A percentile compares a stretch with the other conserved stretches of the same genome.
phyloP scores from a whole-genome alignment of 306 rosid species.

The Quercus gilva region DNA sequence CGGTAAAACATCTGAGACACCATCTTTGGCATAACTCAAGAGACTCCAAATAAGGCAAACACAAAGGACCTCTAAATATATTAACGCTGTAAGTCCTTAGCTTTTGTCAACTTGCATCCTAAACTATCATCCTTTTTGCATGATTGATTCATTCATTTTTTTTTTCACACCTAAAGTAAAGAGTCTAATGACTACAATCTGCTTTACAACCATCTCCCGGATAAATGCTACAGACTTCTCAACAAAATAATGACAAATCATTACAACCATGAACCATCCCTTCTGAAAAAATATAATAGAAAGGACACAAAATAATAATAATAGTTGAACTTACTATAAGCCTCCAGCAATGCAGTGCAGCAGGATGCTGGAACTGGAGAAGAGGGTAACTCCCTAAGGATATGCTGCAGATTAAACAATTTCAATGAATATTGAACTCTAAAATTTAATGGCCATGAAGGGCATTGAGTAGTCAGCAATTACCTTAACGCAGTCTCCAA shows the following conservation, averaged over 20 bases:
- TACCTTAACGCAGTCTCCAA: slow-evolving; percentile 99
- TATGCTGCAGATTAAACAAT: slow-evolving; percentile 67
- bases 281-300: slow-evolving; percentile 11
- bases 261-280: slow-evolving; percentile 5
- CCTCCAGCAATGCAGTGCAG: slow-evolving; percentile 96
- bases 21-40: too few species aligned
- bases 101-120: not conserved
- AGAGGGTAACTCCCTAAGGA: slow-evolving; percentile 93
- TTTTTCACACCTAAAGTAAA: too few species aligned
- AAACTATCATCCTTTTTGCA: not conserved
- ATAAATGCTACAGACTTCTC: not conserved
- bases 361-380: slow-evolving; percentile 99
- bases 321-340: slow-evolving; percentile 72
- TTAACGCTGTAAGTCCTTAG: not conserved
- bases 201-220: not conserved
- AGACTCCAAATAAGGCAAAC: too few species aligned
- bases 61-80: not conserved
- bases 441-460: not conserved
- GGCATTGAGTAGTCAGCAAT: slow-evolving; percentile 6
- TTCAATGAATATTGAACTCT: not conserved
- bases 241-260: not conserved
- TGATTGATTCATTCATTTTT: not conserved
- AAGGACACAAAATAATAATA: too few species aligned
- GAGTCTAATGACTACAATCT: not conserved
- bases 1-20: too few species aligned